A percentile compares a stretch with the other conserved stretches of the same genome.
phyloP scores from a whole-genome alignment of 352 stramenopile genomes.

The Phytophthora uliginosa region DNA sequence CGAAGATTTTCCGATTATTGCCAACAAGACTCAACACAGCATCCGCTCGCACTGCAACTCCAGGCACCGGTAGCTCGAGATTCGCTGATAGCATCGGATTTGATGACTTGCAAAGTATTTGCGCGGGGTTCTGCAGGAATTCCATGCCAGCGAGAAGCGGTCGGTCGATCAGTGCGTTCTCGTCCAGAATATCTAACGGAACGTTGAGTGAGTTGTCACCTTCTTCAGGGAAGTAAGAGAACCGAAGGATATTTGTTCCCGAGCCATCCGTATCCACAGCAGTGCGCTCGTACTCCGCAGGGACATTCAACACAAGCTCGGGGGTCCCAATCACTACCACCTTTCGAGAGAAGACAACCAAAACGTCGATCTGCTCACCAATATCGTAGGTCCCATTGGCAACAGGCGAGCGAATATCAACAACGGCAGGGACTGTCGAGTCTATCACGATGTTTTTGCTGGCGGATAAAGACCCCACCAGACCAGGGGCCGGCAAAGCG shows the following conservation, averaged over 20 bases:
- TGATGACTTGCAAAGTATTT: conserved; percentile 51
- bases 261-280: conserved; percentile 69
- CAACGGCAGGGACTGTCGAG: conserved; percentile 54
- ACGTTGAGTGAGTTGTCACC: conserved; percentile 56
- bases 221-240: conserved; percentile 53
- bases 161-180: conserved; percentile 50
- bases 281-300: conserved; percentile 37
- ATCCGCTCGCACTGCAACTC: conserved; percentile 52
- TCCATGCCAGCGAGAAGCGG: conserved; percentile 45
- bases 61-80: conserved; percentile 59
- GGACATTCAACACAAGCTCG: conserved; percentile 65
- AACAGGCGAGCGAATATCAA: conserved; percentile 47
- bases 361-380: conserved; percentile 57
- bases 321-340: conserved; percentile 59
- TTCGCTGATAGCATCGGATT: conserved; percentile 47
- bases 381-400: conserved; percentile 75
- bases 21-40: conserved; percentile 68
- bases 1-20: conserved; percentile 66
- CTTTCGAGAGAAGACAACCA: conserved; percentile 63
- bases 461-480: conserved; percentile 53
- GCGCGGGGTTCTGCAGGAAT: conserved; percentile 37
- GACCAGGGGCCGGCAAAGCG: conserved; percentile 55
- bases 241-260: conserved; percentile 49
- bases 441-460: conserved; percentile 57
- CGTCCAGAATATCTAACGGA: conserved; percentile 57